phyloP scores from a whole-genome alignment of 345 rosid genomes.

The Hibiscus tridactylites region DNA sequence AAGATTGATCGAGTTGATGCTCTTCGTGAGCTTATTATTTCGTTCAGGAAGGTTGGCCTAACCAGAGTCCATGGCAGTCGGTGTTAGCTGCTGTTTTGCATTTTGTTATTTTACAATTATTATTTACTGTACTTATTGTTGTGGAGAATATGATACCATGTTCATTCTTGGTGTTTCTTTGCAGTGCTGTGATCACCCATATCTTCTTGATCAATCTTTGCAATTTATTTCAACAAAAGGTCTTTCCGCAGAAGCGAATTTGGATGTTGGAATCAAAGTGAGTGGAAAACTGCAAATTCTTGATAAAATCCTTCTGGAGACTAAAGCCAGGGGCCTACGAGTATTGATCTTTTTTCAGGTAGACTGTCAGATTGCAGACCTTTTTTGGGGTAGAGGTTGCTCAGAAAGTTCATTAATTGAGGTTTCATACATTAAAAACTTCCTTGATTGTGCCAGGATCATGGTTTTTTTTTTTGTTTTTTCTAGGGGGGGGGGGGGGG shows the following conservation, averaged over 20 bases:
- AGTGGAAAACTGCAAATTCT: conserved; percentile 15
- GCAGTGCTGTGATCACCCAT: conserved; percentile 17
- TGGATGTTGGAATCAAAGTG: conserved; percentile 11
- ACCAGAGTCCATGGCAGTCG: neutral
- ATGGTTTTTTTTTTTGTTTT: neutral
- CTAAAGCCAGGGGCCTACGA: conserved; percentile 8
- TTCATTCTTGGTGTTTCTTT: neutral
- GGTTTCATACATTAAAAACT: neutral
- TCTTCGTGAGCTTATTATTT: conserved; percentile 9
- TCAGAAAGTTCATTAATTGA: neutral
- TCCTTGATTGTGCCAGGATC: neutral
- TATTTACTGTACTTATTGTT: neutral
- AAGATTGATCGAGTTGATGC: neutral
- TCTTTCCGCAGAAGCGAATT: conserved; percentile 4
- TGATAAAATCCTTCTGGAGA: conserved; percentile 11
- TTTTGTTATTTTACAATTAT: neutral
- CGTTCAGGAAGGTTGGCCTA: conserved; percentile 11
- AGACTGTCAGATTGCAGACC: neutral
- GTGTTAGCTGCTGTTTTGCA: neutral
- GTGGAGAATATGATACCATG: neutral
- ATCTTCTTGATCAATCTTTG: conserved; percentile 10
- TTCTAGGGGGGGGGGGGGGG: neutral
- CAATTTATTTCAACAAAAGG: conserved; percentile 2
- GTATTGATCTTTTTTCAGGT: conserved; percentile 15
- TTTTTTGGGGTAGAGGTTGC: neutral